These are phyloP conservation scores for Gastrodia elata DNA, from an alignment of 106 monocot genomes.

Conservation along the genomic window DNA sequence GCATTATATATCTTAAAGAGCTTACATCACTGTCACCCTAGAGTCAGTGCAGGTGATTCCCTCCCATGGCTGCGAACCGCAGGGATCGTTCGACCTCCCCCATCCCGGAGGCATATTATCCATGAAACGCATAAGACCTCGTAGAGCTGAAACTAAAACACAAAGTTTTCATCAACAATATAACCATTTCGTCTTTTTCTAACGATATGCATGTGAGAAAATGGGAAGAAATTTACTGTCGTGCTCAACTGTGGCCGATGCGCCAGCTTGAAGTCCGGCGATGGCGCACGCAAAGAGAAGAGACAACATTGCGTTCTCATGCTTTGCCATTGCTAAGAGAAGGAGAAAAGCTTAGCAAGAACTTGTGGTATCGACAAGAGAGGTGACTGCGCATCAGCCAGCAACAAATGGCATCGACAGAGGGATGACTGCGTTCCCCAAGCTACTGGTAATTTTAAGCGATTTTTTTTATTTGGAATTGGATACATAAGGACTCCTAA, in stretches of 20 bases:
- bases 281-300: background rate
- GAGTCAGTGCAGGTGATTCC: slow-evolving; percentile 26
- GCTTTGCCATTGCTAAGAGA: background rate
- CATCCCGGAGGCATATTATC: slow-evolving; percentile 32
- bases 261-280: slow-evolving; percentile 3
- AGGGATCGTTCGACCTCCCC: slow-evolving; percentile 32
- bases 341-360: too few species aligned
- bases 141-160: slow-evolving; percentile 28
- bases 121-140: slow-evolving; percentile 21
- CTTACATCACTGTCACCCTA: slow-evolving; percentile 36
- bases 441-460: background rate
- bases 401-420: background rate
- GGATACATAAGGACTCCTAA: too few species aligned
- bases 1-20: background rate
- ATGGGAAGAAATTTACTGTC: background rate
- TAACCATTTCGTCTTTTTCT: background rate
- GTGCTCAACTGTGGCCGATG: background rate
- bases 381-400: background rate
- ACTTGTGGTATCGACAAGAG: too few species aligned
- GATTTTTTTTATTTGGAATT: background rate
- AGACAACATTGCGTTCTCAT: background rate
- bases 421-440: background rate
- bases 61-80: slow-evolving; percentile 31
- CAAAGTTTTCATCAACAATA: background rate
- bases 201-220: background rate